Evolutionary conservation across 2,329 filamentous ascomycete species (phyloP).

Genomic region (Emmonsiellopsis sp.): DNA sequence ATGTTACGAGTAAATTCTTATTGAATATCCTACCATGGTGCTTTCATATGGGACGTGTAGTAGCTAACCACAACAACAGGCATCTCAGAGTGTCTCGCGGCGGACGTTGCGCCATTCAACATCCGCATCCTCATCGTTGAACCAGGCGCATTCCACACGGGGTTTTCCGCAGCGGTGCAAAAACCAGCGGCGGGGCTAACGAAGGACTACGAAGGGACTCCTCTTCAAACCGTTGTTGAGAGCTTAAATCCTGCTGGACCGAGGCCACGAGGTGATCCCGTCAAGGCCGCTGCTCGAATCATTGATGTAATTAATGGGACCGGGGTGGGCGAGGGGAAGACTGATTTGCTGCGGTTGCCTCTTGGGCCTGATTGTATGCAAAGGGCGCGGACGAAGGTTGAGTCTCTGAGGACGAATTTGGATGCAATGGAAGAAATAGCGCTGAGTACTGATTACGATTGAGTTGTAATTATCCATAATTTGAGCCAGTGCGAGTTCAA

Average conservation of each 20-base stretch:
- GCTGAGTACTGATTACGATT: slow-evolving; percentile 1
- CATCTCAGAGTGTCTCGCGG: slow-evolving; percentile 17
- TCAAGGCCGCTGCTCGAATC: slow-evolving; percentile 18
- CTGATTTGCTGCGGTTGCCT: slow-evolving; percentile 16
- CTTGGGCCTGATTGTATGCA: slow-evolving; percentile 19
- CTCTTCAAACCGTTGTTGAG: slow-evolving; percentile 8
- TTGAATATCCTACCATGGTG: no score
- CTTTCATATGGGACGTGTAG: not conserved
- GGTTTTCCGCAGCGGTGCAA: slow-evolving; percentile 13
- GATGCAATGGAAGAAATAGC: slow-evolving; percentile 12
- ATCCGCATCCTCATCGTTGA: slow-evolving; percentile 21
- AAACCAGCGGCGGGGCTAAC: slow-evolving; percentile 15
- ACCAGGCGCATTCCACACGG: slow-evolving; percentile 20
- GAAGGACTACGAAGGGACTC: slow-evolving; percentile 13
- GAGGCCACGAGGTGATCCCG: slow-evolving; percentile 19
- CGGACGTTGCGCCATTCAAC: slow-evolving; percentile 18
- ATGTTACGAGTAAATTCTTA: not conserved
- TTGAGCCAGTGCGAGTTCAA: not conserved
- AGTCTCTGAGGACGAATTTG: slow-evolving; percentile 12
- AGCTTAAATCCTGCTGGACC: slow-evolving; percentile 10
- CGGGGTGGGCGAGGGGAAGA: slow-evolving; percentile 18
- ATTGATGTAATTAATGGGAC: slow-evolving; percentile 19
- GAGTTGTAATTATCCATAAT: not conserved
- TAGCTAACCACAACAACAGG: slow-evolving; percentile 8
- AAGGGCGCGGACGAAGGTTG: slow-evolving; percentile 14